Evolutionary conservation across 257 asterid species (phyloP).

Genomic region (Solanum chilense): DNA sequence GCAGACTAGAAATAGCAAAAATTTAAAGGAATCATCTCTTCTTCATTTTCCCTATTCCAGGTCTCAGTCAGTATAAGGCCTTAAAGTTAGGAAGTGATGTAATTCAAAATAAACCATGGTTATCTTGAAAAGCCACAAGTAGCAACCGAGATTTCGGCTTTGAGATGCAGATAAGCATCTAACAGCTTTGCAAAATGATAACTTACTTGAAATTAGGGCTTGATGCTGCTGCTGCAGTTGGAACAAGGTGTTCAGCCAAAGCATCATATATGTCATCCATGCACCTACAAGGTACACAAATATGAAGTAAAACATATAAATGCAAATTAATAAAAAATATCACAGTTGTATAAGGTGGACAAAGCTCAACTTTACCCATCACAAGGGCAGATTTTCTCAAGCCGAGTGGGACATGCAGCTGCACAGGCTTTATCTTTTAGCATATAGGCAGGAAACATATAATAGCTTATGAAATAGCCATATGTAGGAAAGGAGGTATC

Average conservation of each 20-base stretch:
- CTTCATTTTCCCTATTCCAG: not conserved
- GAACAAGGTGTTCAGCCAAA: conserved; percentile 77
- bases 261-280: conserved; percentile 69
- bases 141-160: not conserved
- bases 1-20: not conserved
- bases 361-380: not conserved
- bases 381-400: not conserved
- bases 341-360: not conserved
- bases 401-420: not conserved
- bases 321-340: not conserved
- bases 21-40: not conserved
- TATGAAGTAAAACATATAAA: not conserved
- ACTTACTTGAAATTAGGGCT: conserved; percentile 64
- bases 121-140: not conserved
- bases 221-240: conserved; percentile 68
- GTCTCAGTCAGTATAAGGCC: not conserved
- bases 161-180: not conserved
- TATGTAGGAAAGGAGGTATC: not conserved
- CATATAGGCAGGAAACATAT: not conserved
- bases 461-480: not conserved
- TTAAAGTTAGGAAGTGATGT: not conserved
- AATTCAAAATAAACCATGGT: not conserved
- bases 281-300: conserved; percentile 31
- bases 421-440: not conserved
- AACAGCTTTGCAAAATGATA: not conserved